phyloP scores from a whole-genome alignment of 805 yeast species.

The Wickerhamomyces silvicola region DNA sequence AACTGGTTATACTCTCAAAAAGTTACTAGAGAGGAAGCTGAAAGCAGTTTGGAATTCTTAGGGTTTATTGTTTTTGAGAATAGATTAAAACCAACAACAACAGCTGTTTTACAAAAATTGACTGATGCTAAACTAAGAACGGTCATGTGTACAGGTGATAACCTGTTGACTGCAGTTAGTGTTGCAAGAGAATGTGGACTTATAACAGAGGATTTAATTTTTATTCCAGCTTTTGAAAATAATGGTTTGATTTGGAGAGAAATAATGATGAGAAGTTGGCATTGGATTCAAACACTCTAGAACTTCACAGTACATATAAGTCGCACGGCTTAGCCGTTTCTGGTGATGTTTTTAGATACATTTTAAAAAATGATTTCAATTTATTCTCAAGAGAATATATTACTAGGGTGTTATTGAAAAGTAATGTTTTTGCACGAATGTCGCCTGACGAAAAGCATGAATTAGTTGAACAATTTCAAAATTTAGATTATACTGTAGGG shows the following conservation, averaged over 20 bases:
- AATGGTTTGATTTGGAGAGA: slow-evolving; percentile 51
- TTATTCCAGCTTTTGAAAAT: slow-evolving; percentile 52
- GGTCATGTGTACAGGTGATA: slow-evolving; percentile 97
- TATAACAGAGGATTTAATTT: slow-evolving; percentile 43
- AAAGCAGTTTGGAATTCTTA: slow-evolving; percentile 59
- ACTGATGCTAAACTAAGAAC: slow-evolving; percentile 70
- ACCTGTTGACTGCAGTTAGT: slow-evolving; percentile 87
- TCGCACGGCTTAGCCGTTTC: slow-evolving; percentile 76
- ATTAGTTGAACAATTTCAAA: slow-evolving; percentile 79
- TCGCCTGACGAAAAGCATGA: slow-evolving; percentile 99
- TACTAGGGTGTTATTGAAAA: slow-evolving; percentile 58
- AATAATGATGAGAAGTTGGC: slow-evolving; percentile 48
- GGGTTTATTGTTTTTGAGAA: slow-evolving; percentile 95
- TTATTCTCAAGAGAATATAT: slow-evolving; percentile 32
- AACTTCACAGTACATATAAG: slow-evolving; percentile 32
- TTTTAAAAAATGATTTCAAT: slow-evolving; percentile 40
- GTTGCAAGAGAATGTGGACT: slow-evolving; percentile 84
- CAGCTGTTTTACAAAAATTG: slow-evolving; percentile 51
- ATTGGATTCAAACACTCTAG: slow-evolving; percentile 60
- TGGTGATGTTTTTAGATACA: slow-evolving; percentile 82
- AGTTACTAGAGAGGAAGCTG: slow-evolving; percentile 58
- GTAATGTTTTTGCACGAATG: slow-evolving; percentile 90
- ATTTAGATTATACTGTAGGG: slow-evolving; percentile 85
- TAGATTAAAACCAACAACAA: slow-evolving; percentile 69
- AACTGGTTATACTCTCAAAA: slow-evolving; percentile 46